phyloP scores from a whole-genome alignment of 1,284 basidiomycete species.

The Marasmius fiardii region DNA sequence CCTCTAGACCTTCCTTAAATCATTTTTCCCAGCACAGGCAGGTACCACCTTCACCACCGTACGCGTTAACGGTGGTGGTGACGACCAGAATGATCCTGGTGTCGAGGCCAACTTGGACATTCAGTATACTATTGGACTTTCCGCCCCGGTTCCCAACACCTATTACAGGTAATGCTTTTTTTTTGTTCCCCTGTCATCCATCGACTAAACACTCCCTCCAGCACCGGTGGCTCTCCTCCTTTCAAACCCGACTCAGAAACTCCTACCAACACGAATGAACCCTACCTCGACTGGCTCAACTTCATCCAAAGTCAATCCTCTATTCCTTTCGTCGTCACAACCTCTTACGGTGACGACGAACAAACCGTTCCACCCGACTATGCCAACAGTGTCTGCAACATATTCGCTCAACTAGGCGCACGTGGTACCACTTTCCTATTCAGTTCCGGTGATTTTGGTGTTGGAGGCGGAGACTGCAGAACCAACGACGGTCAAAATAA shows the following conservation, averaged over 20 bases:
- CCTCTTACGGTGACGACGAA: slow-evolving; percentile 8
- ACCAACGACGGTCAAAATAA: slow-evolving; percentile 3
- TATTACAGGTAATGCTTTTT: slow-evolving; percentile 46
- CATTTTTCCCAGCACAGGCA: slow-evolving; percentile 50
- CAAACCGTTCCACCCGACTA: slow-evolving; percentile 1
- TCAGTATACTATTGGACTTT: slow-evolving; percentile 60
- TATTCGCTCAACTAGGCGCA: slow-evolving; percentile 6
- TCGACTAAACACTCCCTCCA: slow-evolving; percentile 25
- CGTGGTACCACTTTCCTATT: slow-evolving; percentile 9
- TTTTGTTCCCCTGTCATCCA: slow-evolving; percentile 6
- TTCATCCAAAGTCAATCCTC: slow-evolving; percentile 1
- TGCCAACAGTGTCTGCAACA: slow-evolving; percentile 3
- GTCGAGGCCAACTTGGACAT: slow-evolving; percentile 66
- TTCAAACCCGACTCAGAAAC: slow-evolving; percentile 54
- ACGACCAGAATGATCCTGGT: slow-evolving; percentile 55
- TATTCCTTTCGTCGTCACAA: slow-evolving; percentile 8
- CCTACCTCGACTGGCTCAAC: slow-evolving; percentile 15
- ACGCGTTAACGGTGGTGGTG: slow-evolving; percentile 53
- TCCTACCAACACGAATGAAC: slow-evolving; percentile 55
- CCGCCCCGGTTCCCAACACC: slow-evolving; percentile 58
- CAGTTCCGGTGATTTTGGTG: slow-evolving; percentile 3
- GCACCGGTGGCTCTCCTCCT: slow-evolving; percentile 63
- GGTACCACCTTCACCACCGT: slow-evolving; percentile 51
- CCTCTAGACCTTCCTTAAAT: slow-evolving; percentile 49
- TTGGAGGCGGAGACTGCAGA: not conserved